A percentile compares a stretch with the other conserved stretches of the same genome.
phyloP scores from a whole-genome alignment of 2,329 filamentous ascomycete species.

The Hymenoscyphus occultus region DNA sequence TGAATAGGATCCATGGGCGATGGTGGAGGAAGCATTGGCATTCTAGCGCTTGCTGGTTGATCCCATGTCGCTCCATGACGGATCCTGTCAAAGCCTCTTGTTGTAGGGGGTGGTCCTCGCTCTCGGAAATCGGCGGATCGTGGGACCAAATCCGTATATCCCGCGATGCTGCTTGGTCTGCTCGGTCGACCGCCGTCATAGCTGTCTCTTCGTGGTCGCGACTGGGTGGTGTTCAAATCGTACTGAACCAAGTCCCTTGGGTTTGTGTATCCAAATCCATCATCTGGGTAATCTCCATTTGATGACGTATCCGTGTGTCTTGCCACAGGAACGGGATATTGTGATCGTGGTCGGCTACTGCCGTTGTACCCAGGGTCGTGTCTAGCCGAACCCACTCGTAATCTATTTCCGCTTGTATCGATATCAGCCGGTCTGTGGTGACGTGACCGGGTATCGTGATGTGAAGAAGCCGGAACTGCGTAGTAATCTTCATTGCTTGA shows the following conservation, averaged over 20 bases:
- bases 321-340: conserved; percentile 25
- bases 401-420: conserved; percentile 21
- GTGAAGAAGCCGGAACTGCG: conserved; percentile 56
- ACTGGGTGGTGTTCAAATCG: conserved; percentile 51
- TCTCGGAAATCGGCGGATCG: conserved; percentile 42
- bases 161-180: conserved; percentile 32
- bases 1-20: conserved; percentile 35
- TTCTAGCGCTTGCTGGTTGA: conserved; percentile 42
- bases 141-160: conserved; percentile 31
- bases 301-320: conserved; percentile 43
- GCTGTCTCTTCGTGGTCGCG: conserved; percentile 48
- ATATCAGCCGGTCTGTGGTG: conserved; percentile 42
- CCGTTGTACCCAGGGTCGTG: conserved; percentile 26
- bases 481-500: conserved; percentile 54
- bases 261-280: conserved; percentile 63
- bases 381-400: conserved; percentile 25
- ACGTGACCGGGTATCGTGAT: conserved; percentile 35
- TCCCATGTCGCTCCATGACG: conserved; percentile 48
- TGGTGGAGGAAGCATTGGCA: conserved; percentile 40
- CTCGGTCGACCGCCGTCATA: conserved; percentile 44
- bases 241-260: conserved; percentile 60
- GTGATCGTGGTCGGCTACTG: conserved; percentile 25
- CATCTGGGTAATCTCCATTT: conserved; percentile 45
- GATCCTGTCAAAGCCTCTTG: conserved; percentile 68
- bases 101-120: conserved; percentile 61